Percentiles rank a stretch among this genome's conserved stretches.
Conservation (phyloP, 345 rosid genomes). For the Microthlaspi erraticum region DNA sequence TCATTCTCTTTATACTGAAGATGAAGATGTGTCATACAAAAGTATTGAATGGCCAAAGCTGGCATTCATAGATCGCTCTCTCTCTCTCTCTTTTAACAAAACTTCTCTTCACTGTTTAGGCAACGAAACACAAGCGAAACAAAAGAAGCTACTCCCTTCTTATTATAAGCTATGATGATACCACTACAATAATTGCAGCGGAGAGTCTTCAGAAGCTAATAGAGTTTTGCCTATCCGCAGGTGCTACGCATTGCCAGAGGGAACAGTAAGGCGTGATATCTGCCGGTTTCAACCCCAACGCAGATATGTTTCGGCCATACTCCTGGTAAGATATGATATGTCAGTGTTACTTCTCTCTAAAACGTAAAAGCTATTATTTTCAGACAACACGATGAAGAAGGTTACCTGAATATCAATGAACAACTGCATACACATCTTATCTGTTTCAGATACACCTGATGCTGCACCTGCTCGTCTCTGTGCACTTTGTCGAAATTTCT, state of each 20-base stretch:
- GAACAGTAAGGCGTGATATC: constrained; percentile 65
- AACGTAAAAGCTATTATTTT: no score
- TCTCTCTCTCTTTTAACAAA: constrained; percentile 21
- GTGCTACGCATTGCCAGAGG: constrained; percentile 94
- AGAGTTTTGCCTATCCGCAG: constrained; percentile 62
- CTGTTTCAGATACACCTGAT: constrained; percentile 83
- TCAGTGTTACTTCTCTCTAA: neutral
- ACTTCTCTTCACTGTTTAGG: constrained; percentile 11
- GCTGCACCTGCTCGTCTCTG: constrained; percentile 91
- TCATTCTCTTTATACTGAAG: constrained; percentile 21
- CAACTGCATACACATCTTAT: constrained; percentile 92
- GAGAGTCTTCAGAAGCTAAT: constrained; percentile 50
- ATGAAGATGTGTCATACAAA: constrained; percentile 14
- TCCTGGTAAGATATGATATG: constrained; percentile 54
- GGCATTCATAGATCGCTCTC: constrained; percentile 12
- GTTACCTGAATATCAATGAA: constrained; percentile 96
- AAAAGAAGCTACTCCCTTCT: neutral
- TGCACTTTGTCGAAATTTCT: constrained; percentile 87
- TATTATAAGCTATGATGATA: constrained; percentile 30
- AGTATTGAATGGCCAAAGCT: constrained; percentile 30
- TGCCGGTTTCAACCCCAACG: constrained; percentile 73
- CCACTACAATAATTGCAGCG: neutral
- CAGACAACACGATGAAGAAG: neutral
- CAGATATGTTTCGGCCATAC: constrained; percentile 75
- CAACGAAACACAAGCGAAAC: constrained; percentile 1